phyloP scores from a whole-genome alignment of 345 rosid genomes.

The Gynandropsis gynandra region DNA sequence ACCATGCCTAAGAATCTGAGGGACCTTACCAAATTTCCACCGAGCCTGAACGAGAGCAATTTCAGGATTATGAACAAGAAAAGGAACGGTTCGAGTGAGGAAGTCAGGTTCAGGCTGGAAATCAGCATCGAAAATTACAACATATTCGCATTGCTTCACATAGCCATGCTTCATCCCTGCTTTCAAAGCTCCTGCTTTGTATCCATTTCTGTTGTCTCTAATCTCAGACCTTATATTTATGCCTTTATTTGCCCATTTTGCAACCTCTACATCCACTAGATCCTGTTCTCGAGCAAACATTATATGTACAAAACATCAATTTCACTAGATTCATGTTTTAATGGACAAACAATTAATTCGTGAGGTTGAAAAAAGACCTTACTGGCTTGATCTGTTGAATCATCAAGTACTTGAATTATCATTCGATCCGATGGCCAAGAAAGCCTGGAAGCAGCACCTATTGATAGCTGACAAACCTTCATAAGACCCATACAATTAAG shows the following conservation, averaged over 20 bases:
- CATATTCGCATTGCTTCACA: no score
- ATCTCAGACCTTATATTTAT: constrained; percentile 32
- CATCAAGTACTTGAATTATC: no score
- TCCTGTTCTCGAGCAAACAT: constrained; percentile 17
- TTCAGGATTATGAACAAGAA: constrained; percentile 36
- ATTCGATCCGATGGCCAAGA: constrained; percentile 49
- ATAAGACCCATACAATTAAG: not conserved
- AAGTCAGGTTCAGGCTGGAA: constrained; percentile 47
- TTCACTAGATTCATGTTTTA: not conserved
- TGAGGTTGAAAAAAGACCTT: constrained; percentile 35
- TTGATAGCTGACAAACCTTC: constrained; percentile 52
- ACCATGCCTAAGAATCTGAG: not conserved
- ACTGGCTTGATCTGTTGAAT: constrained; percentile 47
- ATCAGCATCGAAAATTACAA: constrained; percentile 50
- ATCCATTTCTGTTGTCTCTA: no score
- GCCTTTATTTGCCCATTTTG: constrained; percentile 32
- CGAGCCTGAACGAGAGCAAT: constrained; percentile 48
- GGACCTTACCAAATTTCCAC: constrained; percentile 44
- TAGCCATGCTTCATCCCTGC: no score
- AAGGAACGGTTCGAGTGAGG: constrained; percentile 36
- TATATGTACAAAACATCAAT: constrained; percentile 2
- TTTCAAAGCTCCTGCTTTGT: no score
- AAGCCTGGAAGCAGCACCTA: constrained; percentile 49
- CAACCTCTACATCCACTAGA: constrained; percentile 26
- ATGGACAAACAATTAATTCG: not conserved